phyloP scores from a whole-genome alignment of 352 stramenopile genomes.

The Nothophytophthora sp. region DNA sequence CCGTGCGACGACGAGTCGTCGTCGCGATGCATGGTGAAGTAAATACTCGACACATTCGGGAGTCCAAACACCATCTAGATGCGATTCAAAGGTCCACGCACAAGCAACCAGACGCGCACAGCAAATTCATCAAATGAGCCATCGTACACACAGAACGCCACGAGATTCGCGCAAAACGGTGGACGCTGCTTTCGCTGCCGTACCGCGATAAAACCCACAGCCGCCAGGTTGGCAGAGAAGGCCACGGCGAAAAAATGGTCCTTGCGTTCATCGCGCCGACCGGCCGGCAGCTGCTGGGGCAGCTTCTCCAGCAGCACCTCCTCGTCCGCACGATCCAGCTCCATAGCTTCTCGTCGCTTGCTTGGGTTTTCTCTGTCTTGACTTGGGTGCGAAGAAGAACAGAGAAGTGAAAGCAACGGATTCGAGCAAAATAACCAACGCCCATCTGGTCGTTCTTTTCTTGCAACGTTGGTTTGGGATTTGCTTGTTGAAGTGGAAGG shows the following conservation, averaged over 20 bases:
- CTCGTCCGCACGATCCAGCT: conserved; percentile 63
- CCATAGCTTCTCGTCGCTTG: conserved; percentile 54
- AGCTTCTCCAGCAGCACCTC: conserved; percentile 65
- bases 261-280: conserved; percentile 53
- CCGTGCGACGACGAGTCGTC: conserved; percentile 61
- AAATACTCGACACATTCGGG: conserved; percentile 72
- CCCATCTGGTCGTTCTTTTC: not conserved
- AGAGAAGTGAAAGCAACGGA: no score
- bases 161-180: no score
- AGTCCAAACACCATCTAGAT: conserved; percentile 68
- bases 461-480: conserved; percentile 9
- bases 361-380: not conserved
- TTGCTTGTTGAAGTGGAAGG: conserved; percentile 16
- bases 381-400: not conserved
- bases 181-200: no score
- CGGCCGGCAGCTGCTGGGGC: conserved; percentile 24
- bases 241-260: conserved; percentile 65
- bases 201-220: conserved; percentile 63
- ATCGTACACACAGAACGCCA: not conserved
- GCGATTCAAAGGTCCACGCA: not conserved
- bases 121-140: no score
- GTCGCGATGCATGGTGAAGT: conserved; percentile 78
- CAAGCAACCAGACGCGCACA: conserved; percentile 7
- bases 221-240: conserved; percentile 63
- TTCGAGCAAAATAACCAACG: no score